phyloP scores from a whole-genome alignment of 768 basidiomycete genomes.

The Russula emetica region DNA sequence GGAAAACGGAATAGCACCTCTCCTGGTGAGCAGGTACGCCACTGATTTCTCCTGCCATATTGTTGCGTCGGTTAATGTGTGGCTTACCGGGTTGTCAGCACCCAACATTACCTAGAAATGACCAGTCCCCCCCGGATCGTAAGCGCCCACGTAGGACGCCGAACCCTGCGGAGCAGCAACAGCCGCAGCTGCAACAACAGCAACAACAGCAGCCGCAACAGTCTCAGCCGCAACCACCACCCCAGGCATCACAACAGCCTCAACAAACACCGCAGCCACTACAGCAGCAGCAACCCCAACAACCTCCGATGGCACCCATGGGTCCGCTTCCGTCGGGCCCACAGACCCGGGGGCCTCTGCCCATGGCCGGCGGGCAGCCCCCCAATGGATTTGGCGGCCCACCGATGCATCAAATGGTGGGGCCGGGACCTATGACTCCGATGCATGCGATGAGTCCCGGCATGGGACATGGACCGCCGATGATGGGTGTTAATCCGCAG shows the following conservation, averaged over 20 bases:
- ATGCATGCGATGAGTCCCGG: slow-evolving; percentile 23
- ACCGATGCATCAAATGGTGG: slow-evolving; percentile 19
- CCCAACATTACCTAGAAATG: slow-evolving; percentile 32
- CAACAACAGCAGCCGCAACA: slow-evolving; percentile 28
- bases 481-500: slow-evolving; percentile 6
- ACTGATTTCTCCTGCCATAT: not conserved
- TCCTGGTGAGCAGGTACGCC: slow-evolving; percentile 36
- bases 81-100: slow-evolving; percentile 26
- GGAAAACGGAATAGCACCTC: slow-evolving; percentile 38
- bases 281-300: slow-evolving; percentile 50
- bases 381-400: slow-evolving; percentile 19
- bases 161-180: slow-evolving; percentile 31
- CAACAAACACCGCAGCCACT: slow-evolving; percentile 32
- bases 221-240: slow-evolving; percentile 26
- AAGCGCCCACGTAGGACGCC: slow-evolving; percentile 37
- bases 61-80: slow-evolving; percentile 1
- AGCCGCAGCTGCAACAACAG: slow-evolving; percentile 32
- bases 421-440: slow-evolving; percentile 10
- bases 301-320: slow-evolving; percentile 39
- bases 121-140: slow-evolving; percentile 35
- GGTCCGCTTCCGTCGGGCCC: slow-evolving; percentile 36
- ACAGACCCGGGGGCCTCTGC: slow-evolving; percentile 38
- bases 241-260: slow-evolving; percentile 12
- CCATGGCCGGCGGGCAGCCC: slow-evolving; percentile 39
- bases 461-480: slow-evolving; percentile 14